Evolutionary conservation across 164 flowering plant genomes (phyloP).

Genomic region (Litsea cubeba): DNA sequence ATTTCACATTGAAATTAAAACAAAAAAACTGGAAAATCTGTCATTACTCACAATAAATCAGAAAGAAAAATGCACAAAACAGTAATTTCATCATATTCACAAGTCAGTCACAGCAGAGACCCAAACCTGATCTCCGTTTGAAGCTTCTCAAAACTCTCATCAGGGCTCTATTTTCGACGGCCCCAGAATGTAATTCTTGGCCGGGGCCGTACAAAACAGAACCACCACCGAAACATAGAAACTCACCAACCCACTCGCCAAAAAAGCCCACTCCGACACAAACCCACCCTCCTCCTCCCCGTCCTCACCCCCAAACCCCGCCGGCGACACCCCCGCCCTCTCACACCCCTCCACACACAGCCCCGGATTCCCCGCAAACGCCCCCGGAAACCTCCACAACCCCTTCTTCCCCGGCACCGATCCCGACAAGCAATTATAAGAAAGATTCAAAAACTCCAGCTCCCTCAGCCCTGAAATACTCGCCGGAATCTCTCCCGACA

Average conservation of each 20-base stretch:
- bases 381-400: conserved; percentile 75
- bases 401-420: conserved; percentile 46
- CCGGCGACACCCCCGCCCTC: conserved; percentile 26
- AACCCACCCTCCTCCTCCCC: conserved; percentile 38
- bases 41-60: too few species aligned
- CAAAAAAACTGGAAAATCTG: too few species aligned
- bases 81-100: too few species aligned
- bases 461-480: conserved; percentile 55
- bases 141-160: not conserved
- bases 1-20: too few species aligned
- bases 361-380: conserved; percentile 81
- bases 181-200: conserved; percentile 21
- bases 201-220: conserved; percentile 20
- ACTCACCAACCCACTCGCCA: conserved; percentile 45
- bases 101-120: too few species aligned
- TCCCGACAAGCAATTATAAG: conserved; percentile 75
- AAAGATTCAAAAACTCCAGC: conserved; percentile 50
- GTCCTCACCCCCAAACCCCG: conserved; percentile 8
- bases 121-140: not conserved
- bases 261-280: conserved; percentile 53
- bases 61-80: too few species aligned
- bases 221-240: conserved; percentile 25
- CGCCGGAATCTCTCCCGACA: conserved; percentile 74
- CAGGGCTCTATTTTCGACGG: conserved; percentile 1
- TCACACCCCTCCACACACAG: conserved; percentile 62